These are phyloP conservation scores for Ustilago hordei DNA, from an alignment of 1,284 basidiomycete genomes.

Conservation along the genomic window DNA sequence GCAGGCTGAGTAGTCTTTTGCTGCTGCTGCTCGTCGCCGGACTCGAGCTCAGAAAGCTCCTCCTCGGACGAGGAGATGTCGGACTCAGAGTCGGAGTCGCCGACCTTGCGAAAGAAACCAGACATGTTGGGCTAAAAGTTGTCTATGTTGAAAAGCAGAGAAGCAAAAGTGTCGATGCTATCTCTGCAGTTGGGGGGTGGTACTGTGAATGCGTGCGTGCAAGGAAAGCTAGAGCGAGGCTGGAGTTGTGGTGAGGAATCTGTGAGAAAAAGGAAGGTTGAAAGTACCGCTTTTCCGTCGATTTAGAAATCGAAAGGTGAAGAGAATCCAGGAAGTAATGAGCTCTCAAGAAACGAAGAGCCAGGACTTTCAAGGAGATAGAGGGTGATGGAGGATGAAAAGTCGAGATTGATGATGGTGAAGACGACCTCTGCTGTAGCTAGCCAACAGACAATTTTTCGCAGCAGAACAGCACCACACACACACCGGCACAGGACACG, in stretches of 20 bases:
- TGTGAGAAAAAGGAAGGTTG: slow-evolving; percentile 50
- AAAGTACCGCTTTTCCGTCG: slow-evolving; percentile 46
- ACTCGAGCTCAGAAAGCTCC: slow-evolving; percentile 67
- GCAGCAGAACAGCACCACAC: slow-evolving; percentile 18
- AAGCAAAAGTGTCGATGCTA: slow-evolving; percentile 23
- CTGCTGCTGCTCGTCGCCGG: slow-evolving; percentile 64
- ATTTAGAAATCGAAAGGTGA: slow-evolving; percentile 18
- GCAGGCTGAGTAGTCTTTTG: slow-evolving; percentile 52
- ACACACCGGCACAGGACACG: not conserved
- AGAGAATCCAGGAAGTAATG: slow-evolving; percentile 41
- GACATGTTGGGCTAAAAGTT: slow-evolving; percentile 53
- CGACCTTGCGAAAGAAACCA: slow-evolving; percentile 67
- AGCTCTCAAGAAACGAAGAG: slow-evolving; percentile 23
- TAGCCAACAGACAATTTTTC: slow-evolving; percentile 35
- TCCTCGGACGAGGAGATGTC: slow-evolving; percentile 66
- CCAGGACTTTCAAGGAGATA: slow-evolving; percentile 42
- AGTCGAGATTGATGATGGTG: slow-evolving; percentile 19
- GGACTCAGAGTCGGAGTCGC: slow-evolving; percentile 68
- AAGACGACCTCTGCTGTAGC: slow-evolving; percentile 1
- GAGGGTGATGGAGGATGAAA: slow-evolving; percentile 24
- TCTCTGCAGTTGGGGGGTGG: slow-evolving; percentile 15
- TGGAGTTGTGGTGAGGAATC: slow-evolving; percentile 10
- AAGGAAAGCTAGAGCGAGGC: not conserved
- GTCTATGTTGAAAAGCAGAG: slow-evolving; percentile 20
- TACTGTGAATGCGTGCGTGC: slow-evolving; percentile 3